These are phyloP conservation scores for Aspergillus funiculosus DNA, from an alignment of 495 filamentous ascomycete genomes.

Conservation along the genomic window DNA sequence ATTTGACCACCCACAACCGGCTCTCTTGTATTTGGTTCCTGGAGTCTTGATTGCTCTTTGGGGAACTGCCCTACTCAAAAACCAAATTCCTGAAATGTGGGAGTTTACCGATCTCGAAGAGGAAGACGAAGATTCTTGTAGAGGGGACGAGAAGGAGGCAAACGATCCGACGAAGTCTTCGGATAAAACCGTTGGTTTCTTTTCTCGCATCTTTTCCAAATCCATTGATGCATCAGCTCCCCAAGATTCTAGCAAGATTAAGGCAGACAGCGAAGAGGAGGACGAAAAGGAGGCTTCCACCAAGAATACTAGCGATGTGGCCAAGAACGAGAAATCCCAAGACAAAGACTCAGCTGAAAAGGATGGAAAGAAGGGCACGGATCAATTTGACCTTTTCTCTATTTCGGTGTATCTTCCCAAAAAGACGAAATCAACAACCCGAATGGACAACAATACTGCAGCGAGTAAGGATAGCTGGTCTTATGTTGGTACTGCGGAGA, in stretches of 20 bases:
- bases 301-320: slow-evolving; percentile 1
- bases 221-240: slow-evolving; percentile 3
- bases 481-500: slow-evolving; percentile 18
- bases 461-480: slow-evolving; percentile 22
- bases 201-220: slow-evolving; percentile 28
- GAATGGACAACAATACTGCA: not conserved
- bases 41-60: slow-evolving; percentile 71
- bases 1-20: slow-evolving; percentile 79
- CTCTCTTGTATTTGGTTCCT: slow-evolving; percentile 88
- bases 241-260: slow-evolving; percentile 2
- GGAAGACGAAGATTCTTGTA: slow-evolving; percentile 20
- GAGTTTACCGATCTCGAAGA: slow-evolving; percentile 64
- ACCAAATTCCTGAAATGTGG: slow-evolving; percentile 72
- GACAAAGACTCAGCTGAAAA: not conserved
- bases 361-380: slow-evolving; percentile 11
- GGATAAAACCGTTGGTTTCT: slow-evolving; percentile 20
- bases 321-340: slow-evolving; percentile 8
- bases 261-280: slow-evolving; percentile 16
- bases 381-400: slow-evolving; percentile 26
- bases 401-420: slow-evolving; percentile 34
- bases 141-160: slow-evolving; percentile 19
- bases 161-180: slow-evolving; percentile 21
- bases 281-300: slow-evolving; percentile 7
- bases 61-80: slow-evolving; percentile 66
- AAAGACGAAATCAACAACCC: slow-evolving; percentile 16